Evolutionary conservation across 148 eudicot species (phyloP).

Genomic region (Chenopodium suecicum): DNA sequence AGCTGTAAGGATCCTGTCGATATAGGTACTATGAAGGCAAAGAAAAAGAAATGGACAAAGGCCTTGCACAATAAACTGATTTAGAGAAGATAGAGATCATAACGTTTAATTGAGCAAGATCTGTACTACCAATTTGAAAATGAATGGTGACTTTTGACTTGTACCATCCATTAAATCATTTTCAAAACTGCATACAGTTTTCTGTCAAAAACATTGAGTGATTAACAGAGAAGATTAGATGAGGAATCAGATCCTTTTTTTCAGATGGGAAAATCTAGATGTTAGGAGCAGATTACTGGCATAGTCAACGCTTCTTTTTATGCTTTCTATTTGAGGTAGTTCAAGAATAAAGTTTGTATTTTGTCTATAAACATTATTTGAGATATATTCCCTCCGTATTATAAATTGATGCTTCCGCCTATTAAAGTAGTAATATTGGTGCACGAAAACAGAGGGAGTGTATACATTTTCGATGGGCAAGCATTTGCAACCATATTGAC

Average conservation of each 20-base stretch:
- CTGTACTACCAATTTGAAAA: background rate
- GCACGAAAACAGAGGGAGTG: background rate
- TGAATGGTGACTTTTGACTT: background rate
- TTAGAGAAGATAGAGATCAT: background rate
- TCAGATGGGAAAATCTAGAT: no score
- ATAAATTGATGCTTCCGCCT: background rate
- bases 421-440: no score
- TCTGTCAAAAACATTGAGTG: background rate
- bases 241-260: no score
- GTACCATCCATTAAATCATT: background rate
- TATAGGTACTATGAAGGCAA: background rate
- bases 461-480: background rate
- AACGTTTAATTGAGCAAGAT: background rate
- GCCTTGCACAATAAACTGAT: background rate
- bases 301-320: background rate
- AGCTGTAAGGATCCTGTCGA: background rate
- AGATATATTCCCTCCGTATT: background rate
- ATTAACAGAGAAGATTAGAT: no score
- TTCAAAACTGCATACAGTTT: background rate
- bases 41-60: background rate
- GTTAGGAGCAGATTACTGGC: no score
- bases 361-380: background rate
- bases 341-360: no score
- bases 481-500: background rate
- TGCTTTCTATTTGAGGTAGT: background rate